Evolutionary conservation across 2,329 filamentous ascomycete genomes (phyloP).

Genomic region (Diaporthe helianthi): DNA sequence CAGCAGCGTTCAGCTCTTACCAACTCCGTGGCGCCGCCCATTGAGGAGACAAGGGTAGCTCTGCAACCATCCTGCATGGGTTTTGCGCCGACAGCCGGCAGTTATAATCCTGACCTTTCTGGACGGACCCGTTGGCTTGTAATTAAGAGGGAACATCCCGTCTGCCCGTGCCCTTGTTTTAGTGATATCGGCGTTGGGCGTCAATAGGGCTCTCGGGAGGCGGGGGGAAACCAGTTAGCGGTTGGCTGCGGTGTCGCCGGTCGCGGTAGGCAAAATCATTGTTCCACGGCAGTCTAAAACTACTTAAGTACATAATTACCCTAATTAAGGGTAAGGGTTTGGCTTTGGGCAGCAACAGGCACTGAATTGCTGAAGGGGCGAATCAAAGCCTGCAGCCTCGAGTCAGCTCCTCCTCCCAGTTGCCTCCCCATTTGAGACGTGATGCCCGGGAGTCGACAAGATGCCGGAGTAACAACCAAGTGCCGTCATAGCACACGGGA

Average conservation of each 20-base stretch:
- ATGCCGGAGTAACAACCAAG: not conserved
- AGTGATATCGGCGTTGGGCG: constrained; percentile 17
- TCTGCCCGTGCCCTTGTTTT: constrained; percentile 4
- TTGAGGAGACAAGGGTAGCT: constrained; percentile 11
- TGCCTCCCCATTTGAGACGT: not conserved
- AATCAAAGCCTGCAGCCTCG: constrained; percentile 3
- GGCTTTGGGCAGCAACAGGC: constrained; percentile 18
- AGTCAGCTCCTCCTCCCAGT: constrained; percentile 2
- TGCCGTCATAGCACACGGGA: constrained; percentile 25
- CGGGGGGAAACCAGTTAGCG: not conserved
- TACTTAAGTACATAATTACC: not conserved
- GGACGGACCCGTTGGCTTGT: not conserved
- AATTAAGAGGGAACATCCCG: constrained; percentile 19
- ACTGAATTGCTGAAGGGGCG: not conserved
- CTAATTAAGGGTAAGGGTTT: not conserved
- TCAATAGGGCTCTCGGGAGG: constrained; percentile 18
- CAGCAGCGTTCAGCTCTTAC: not conserved
- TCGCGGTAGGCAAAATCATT: not conserved
- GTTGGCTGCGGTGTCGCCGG: constrained; percentile 14
- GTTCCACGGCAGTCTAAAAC: constrained; percentile 2
- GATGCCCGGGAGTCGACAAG: constrained; percentile 9
- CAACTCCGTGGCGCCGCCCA: not conserved
- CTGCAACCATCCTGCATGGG: not conserved
- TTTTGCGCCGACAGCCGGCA: constrained; percentile 13
- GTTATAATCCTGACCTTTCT: not conserved